phyloP scores from a whole-genome alignment of 208 protist genomes.

The Leishmania gerbilli region DNA sequence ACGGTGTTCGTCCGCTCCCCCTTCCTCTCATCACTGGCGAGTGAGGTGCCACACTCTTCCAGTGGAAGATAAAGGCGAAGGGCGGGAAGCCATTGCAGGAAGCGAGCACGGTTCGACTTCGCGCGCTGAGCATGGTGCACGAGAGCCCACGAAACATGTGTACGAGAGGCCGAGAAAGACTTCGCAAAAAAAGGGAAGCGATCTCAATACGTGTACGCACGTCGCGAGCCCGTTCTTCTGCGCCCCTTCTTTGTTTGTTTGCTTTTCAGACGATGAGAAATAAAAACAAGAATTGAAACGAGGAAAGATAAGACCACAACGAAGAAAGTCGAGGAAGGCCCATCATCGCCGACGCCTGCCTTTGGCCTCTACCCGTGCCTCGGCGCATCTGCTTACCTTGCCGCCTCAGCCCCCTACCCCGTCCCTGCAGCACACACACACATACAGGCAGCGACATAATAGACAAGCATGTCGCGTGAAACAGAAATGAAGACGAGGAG shows the following conservation, averaged over 20 bases:
- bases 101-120: not conserved
- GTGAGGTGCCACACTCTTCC: not conserved
- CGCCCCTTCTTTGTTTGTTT: not conserved
- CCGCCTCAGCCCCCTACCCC: not conserved
- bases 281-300: not conserved
- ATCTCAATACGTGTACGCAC: not conserved
- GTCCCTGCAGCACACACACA: not conserved
- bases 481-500: not conserved
- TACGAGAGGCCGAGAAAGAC: not conserved
- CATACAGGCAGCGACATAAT: not conserved
- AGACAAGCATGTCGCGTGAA: not conserved
- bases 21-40: not conserved
- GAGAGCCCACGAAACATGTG: not conserved
- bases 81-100: not conserved
- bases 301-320: not conserved
- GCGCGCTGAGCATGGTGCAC: not conserved
- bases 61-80: not conserved
- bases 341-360: not conserved
- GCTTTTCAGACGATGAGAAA: not conserved
- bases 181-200: not conserved
- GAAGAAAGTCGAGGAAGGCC: not conserved
- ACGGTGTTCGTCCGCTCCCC: not conserved
- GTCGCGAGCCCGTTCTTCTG: not conserved
- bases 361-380: not conserved
- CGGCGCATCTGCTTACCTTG: not conserved